Conservation (phyloP, 768 basidiomycete species). For the Artomyces pyxidatus region DNA sequence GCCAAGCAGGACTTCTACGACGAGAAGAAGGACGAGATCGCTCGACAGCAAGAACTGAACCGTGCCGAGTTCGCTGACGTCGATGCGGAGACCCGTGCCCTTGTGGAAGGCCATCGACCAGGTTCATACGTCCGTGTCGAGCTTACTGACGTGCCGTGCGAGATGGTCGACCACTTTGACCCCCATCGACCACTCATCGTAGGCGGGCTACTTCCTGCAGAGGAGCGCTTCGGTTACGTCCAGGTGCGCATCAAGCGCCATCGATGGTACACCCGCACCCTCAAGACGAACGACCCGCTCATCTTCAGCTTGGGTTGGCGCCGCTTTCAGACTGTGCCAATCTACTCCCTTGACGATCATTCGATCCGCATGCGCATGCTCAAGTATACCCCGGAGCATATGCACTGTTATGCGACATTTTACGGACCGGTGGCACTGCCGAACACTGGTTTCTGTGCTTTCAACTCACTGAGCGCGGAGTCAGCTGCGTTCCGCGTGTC, state of each 20-base stretch:
- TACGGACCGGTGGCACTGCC: slow-evolving; percentile 89
- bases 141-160: slow-evolving; percentile 75
- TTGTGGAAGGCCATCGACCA: slow-evolving; percentile 86
- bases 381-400: slow-evolving; percentile 99
- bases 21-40: slow-evolving; percentile 86
- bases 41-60: slow-evolving; percentile 75
- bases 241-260: slow-evolving; percentile 96
- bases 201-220: slow-evolving; percentile 83
- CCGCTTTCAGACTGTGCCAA: slow-evolving; percentile 89
- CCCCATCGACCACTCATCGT: slow-evolving; percentile 85
- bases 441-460: slow-evolving; percentile 96
- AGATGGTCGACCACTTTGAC: slow-evolving; percentile 91
- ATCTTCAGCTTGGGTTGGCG: slow-evolving; percentile 98
- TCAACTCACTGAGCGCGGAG: slow-evolving; percentile 72
- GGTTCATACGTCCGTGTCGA: slow-evolving; percentile 93
- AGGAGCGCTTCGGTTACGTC: slow-evolving; percentile 88
- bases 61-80: slow-evolving; percentile 77
- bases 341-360: slow-evolving; percentile 96
- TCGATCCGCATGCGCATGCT: slow-evolving; percentile 98
- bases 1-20: slow-evolving; percentile 83
- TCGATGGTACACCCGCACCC: slow-evolving; percentile 82
- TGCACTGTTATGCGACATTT: slow-evolving; percentile 98
- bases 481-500: slow-evolving; percentile 77
- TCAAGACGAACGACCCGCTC: slow-evolving; percentile 96
- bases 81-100: slow-evolving; percentile 65